Evolutionary conservation across 257 asterid genomes (phyloP), one percentile per base, ranked within the genome.

Genomic region (Avicennia marina): DNA sequence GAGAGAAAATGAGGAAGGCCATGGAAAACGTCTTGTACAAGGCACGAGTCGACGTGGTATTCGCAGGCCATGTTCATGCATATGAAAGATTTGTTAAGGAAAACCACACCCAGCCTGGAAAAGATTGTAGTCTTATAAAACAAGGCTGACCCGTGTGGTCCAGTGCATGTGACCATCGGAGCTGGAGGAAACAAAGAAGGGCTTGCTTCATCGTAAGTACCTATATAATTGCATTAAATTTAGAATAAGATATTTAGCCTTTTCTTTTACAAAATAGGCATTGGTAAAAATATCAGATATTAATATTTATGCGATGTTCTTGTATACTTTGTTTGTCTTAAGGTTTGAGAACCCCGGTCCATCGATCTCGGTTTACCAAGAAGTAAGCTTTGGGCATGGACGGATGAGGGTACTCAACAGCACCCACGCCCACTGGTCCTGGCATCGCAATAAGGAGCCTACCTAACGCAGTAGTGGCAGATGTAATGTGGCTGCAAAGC

Each of bases 101-200:
- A n/a, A n/a, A n/a, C n/a, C n/a, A n/a, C n/a, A n/a, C n/a, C n/a
- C n/a, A n/a, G n/a, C n/a, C n/a, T n/a, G n/a, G n/a, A n/a, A n/a
- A n/a, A n/a, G n/a, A n/a, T n/a, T n/a, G n/a, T n/a, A n/a, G n/a
- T n/a, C n/a, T n/a, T n/a, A n/a, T n/a, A n/a, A n/a, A 84, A 89
- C 66, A 70, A 73, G 66, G 87, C 60, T 17, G 81, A 89, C 68
- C 64, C 63, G 11, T 79, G 95, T 54, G 94, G 95, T 49, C 89
- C 87, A 3, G 58, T 86, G 4, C 81, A 89, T 63, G 60, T 89
- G 24, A 89, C 95, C 13, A 67, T 84, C 56, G 97, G 97, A 1
- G 97, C 81, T 62, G 95, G 97, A 58, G 97, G 97, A 52, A 89
- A 89, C 53, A 72, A 95, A 63, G 97, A 89, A 78, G 95, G 97